These are phyloP conservation scores for Amanita fuliginea DNA, from an alignment of 768 basidiomycete species.

Conservation along the genomic window DNA sequence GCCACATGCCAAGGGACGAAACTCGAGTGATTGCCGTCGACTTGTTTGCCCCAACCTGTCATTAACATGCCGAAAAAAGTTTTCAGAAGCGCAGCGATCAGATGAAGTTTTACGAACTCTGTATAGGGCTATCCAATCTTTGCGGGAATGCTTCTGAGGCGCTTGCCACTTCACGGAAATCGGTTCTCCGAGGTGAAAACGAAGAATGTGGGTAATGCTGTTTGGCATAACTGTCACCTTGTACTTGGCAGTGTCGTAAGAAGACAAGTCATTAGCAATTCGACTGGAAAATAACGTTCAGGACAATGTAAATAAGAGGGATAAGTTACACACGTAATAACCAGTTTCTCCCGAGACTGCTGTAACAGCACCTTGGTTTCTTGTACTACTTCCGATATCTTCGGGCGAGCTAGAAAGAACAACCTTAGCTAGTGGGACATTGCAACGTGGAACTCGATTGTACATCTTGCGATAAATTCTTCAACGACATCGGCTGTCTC, in stretches of 20 bases:
- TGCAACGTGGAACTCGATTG: slow-evolving; percentile 17
- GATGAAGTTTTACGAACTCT: slow-evolving; percentile 32
- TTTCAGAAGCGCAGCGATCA: slow-evolving; percentile 1
- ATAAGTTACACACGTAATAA: slow-evolving; percentile 67
- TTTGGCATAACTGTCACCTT: slow-evolving; percentile 48
- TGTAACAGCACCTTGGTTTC: slow-evolving; percentile 88
- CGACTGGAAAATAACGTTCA: slow-evolving; percentile 36
- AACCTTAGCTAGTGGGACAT: slow-evolving; percentile 5
- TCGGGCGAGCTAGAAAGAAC: slow-evolving; percentile 59
- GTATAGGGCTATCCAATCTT: slow-evolving; percentile 96
- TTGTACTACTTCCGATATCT: slow-evolving; percentile 79
- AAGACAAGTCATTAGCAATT: slow-evolving; percentile 70
- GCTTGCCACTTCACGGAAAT: slow-evolving; percentile 84
- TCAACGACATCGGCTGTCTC: slow-evolving; percentile 90
- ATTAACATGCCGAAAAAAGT: slow-evolving; percentile 8
- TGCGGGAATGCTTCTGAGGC: slow-evolving; percentile 73
- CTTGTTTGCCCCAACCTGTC: slow-evolving; percentile 78
- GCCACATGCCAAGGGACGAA: slow-evolving; percentile 85
- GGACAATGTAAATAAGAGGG: background rate
- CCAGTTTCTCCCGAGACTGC: slow-evolving; percentile 81
- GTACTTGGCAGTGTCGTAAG: slow-evolving; percentile 76
- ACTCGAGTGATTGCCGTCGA: slow-evolving; percentile 75
- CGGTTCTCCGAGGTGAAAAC: slow-evolving; percentile 86
- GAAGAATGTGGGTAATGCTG: slow-evolving; percentile 32
- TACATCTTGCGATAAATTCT: slow-evolving; percentile 88